These are phyloP conservation scores for Fimicolochytrium jonesii DNA, from an alignment of 192 early-diverging fungal species.

Conservation along the genomic window DNA sequence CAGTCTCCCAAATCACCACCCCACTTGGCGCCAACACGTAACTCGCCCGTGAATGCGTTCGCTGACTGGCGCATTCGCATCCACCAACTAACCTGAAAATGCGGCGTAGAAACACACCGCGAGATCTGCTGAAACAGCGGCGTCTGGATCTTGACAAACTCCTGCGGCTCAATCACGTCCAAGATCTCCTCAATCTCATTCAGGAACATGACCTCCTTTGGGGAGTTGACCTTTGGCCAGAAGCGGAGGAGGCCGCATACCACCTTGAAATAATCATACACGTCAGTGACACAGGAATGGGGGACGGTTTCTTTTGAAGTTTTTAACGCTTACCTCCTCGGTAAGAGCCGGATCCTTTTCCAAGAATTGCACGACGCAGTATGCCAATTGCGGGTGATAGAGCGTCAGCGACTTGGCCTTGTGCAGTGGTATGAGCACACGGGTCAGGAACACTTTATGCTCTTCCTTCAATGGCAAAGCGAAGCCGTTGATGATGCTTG, in stretches of 20 bases:
- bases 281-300: no score
- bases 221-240: slow-evolving; percentile 99
- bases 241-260: slow-evolving; percentile 83
- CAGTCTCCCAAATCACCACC: no score
- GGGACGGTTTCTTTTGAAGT: no score
- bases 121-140: slow-evolving; percentile 92
- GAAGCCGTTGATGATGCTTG: slow-evolving; percentile 99
- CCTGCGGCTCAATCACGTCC: slow-evolving; percentile 88
- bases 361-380: slow-evolving; percentile 98
- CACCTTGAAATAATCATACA: slow-evolving; percentile 59
- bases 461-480: slow-evolving; percentile 98
- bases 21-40: no score
- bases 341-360: slow-evolving; percentile 96
- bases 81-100: slow-evolving; percentile 77
- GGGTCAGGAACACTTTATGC: slow-evolving; percentile 92
- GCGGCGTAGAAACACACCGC: slow-evolving; percentile 89
- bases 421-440: slow-evolving; percentile 93
- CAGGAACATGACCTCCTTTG: slow-evolving; percentile 99
- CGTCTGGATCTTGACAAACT: slow-evolving; percentile 85
- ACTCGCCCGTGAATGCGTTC: no score
- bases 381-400: slow-evolving; percentile 96
- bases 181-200: slow-evolving; percentile 97
- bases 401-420: slow-evolving; percentile 90
- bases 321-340: slow-evolving; percentile 57
- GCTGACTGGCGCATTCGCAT: no score